These are phyloP conservation scores for Gossypium stocksii DNA, from an alignment of 345 rosid species.

Conservation along the genomic window DNA sequence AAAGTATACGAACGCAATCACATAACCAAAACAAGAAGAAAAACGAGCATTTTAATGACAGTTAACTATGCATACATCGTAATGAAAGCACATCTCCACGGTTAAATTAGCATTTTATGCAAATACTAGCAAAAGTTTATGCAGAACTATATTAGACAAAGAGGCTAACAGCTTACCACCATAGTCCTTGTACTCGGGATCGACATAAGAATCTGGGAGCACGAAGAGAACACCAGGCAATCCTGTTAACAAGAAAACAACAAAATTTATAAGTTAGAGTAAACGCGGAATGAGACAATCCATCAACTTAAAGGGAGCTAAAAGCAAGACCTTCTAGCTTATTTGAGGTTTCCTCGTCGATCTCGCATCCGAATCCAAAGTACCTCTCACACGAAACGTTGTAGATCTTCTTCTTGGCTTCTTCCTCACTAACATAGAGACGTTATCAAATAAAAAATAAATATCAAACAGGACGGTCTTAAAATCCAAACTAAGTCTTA, in stretches of 20 bases:
- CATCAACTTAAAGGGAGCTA: background rate
- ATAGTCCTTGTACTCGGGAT: slow-evolving; percentile 84
- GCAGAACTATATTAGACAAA: background rate
- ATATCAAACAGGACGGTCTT: background rate
- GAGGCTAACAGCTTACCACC: slow-evolving; percentile 52
- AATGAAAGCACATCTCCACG: background rate
- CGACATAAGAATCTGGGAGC: slow-evolving; percentile 92
- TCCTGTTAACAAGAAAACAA: slow-evolving; percentile 34
- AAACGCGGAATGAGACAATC: background rate
- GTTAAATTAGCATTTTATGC: background rate
- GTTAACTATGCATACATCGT: background rate
- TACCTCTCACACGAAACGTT: slow-evolving; percentile 97
- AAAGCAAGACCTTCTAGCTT: slow-evolving; percentile 71
- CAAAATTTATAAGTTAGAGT: background rate
- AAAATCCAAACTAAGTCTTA: background rate
- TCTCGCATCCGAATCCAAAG: slow-evolving; percentile 89
- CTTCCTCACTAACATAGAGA: slow-evolving; percentile 61
- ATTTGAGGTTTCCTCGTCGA: slow-evolving; percentile 92
- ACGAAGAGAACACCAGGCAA: slow-evolving; percentile 87
- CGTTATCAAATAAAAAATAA: slow-evolving; percentile 1
- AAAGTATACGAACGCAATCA: background rate
- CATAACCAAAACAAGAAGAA: background rate
- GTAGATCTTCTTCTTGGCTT: slow-evolving; percentile 84
- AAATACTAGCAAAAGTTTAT: background rate
- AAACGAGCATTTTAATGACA: background rate